Evolutionary conservation across 441 rosid genomes (phyloP), one percentile per base, ranked within the genome.

Genomic region (Kokia cookei): DNA sequence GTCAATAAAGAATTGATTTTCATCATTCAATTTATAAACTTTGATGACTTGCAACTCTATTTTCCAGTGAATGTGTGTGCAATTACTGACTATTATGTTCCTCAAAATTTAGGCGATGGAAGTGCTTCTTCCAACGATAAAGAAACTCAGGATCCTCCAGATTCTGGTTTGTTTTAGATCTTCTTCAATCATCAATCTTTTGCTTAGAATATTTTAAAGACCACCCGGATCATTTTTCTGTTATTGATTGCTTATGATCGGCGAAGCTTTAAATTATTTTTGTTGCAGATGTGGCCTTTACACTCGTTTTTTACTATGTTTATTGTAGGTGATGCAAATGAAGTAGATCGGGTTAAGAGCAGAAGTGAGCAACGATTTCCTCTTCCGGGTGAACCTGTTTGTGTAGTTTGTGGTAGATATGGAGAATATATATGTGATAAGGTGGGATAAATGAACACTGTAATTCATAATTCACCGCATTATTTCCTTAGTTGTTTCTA

Each of bases 391-490:
- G 96, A 89, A 79, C 96, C 90, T 27, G 78, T 84, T 79, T 87
- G 91, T 78, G 80, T 87, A 17, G 80, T 89, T 1, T 87, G 96
- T 78, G 89, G 96, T 37, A 89, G 80, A 81, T 91, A 85, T 26
- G 96, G 96, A 70, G 93, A 91, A 83, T 91, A 91, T 54, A 89
- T 91, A 57, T 89, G 96, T 54, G 69, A 91, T 75, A 86, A 87
- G 90, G 96, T 87, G 73, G 73, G 77, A 61, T 58, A 14, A 22
- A 55, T 29, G 72, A 40, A 27, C 47, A 13, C n/a, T 22, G 47
- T 61, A 24, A 73, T 73, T 69, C 69, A 43, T 57, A 29, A 54
- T 80, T 71, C 54, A 55, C 48, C 19, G 45, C 53, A 64, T 71
- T 55, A 48, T 50, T 7, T 62, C 61, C 42, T 40, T 13, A 14